Evolutionary conservation across 805 yeast species (phyloP).

Genomic region (Starmerella vaccinii): DNA sequence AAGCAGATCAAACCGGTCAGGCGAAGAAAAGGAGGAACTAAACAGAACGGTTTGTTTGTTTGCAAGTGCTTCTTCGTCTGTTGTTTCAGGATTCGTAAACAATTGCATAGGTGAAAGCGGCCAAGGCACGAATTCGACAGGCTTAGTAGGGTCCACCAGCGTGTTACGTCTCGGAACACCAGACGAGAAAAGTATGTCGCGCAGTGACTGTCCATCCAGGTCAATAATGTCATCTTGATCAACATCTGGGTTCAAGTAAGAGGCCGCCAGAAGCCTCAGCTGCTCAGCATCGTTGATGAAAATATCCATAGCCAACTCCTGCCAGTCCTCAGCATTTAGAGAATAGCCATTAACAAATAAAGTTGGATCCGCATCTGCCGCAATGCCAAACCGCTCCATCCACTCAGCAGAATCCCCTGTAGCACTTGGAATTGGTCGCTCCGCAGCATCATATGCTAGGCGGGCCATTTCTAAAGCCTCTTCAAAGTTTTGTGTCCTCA

Average conservation of each 20-base stretch:
- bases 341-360: slow-evolving; percentile 57
- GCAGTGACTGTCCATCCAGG: slow-evolving; percentile 8
- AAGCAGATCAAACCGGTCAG: slow-evolving; percentile 6
- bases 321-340: slow-evolving; percentile 23
- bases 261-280: slow-evolving; percentile 24
- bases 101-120: slow-evolving; percentile 11
- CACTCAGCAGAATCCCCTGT: slow-evolving; percentile 22
- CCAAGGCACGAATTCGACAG: slow-evolving; percentile 9
- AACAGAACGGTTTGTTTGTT: slow-evolving; percentile 10
- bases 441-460: slow-evolving; percentile 16
- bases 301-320: slow-evolving; percentile 20
- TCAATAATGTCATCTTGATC: background rate
- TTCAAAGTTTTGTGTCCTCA: slow-evolving; percentile 11
- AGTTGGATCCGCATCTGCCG: slow-evolving; percentile 37
- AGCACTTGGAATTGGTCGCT: background rate
- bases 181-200: slow-evolving; percentile 15
- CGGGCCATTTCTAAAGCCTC: slow-evolving; percentile 16
- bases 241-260: background rate
- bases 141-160: slow-evolving; percentile 16
- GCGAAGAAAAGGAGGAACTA: slow-evolving; percentile 12
- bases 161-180: slow-evolving; percentile 13
- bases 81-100: slow-evolving; percentile 5
- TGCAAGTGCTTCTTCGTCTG: background rate
- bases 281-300: slow-evolving; percentile 42
- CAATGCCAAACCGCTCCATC: slow-evolving; percentile 32